A percentile compares a stretch with the other conserved stretches of the same genome.
phyloP scores from a whole-genome alignment of 2,329 filamentous ascomycete genomes.

The Colletotrichum chlorophyti region DNA sequence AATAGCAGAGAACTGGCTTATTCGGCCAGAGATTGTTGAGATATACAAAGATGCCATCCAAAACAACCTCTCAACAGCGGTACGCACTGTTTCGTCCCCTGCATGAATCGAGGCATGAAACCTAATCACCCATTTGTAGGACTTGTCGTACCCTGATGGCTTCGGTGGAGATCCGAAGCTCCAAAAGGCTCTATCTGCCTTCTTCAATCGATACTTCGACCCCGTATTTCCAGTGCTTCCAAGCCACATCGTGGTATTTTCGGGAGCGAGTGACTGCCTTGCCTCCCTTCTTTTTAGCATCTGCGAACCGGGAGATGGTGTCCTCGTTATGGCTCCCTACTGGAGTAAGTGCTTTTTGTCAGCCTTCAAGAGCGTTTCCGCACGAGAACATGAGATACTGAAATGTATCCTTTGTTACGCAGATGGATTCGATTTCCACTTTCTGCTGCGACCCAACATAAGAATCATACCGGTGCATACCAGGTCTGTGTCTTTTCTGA shows the following conservation, averaged over 20 bases:
- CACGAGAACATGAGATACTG: no score
- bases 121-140: not conserved
- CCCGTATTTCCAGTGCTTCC: not conserved
- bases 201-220: not conserved
- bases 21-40: not conserved
- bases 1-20: not conserved
- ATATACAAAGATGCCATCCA: not conserved
- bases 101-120: not conserved
- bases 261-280: not conserved
- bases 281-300: not conserved
- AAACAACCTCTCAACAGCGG: not conserved
- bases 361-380: no score
- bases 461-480: not conserved
- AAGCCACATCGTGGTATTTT: not conserved
- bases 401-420: not conserved
- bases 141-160: conserved; percentile 1
- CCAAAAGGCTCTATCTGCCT: not conserved
- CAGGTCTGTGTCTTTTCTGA: not conserved
- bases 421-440: not conserved
- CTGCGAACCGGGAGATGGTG: not conserved
- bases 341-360: not conserved
- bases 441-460: not conserved
- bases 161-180: conserved; percentile 2
- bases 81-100: not conserved
- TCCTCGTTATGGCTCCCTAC: not conserved